phyloP scores from a whole-genome alignment of 306 rosid species.

The Boehmeria nivea region DNA sequence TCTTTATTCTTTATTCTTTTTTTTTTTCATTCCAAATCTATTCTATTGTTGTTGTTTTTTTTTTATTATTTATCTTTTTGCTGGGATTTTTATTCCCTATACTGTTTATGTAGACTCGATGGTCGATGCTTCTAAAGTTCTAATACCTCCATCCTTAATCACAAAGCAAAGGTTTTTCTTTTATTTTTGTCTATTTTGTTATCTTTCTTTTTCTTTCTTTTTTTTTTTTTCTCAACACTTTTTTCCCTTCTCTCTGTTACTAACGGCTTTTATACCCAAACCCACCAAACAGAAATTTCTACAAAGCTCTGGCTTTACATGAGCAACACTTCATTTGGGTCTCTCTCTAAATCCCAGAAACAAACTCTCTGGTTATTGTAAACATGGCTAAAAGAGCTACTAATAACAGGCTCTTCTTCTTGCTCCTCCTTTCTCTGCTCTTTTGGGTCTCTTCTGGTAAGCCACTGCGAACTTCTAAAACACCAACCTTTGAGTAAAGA shows the following conservation, averaged over 20 bases:
- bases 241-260: constrained; percentile 9
- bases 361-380: not conserved
- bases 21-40: not conserved
- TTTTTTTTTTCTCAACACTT: constrained; percentile 42
- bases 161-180: constrained; percentile 60
- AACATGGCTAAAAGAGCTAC: constrained; percentile 54
- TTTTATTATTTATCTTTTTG: not conserved
- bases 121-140: not conserved
- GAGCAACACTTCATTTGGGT: constrained; percentile 22
- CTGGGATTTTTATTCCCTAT: constrained; percentile 18
- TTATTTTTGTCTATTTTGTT: constrained; percentile 34
- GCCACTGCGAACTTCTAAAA: constrained; percentile 11
- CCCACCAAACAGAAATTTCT: constrained; percentile 26
- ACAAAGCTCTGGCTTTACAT: constrained; percentile 30
- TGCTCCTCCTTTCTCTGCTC: constrained; percentile 47
- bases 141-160: constrained; percentile 39
- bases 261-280: constrained; percentile 25
- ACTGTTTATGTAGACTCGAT: constrained; percentile 2
- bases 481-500: not conserved
- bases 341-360: constrained; percentile 30
- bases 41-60: not conserved
- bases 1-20: not conserved
- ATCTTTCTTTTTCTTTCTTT: constrained; percentile 20
- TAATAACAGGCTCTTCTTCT: constrained; percentile 34
- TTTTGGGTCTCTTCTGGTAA: constrained; percentile 54